Evolutionary conservation across 768 basidiomycete species (phyloP).

Genomic region (Pisolithus orientalis): DNA sequence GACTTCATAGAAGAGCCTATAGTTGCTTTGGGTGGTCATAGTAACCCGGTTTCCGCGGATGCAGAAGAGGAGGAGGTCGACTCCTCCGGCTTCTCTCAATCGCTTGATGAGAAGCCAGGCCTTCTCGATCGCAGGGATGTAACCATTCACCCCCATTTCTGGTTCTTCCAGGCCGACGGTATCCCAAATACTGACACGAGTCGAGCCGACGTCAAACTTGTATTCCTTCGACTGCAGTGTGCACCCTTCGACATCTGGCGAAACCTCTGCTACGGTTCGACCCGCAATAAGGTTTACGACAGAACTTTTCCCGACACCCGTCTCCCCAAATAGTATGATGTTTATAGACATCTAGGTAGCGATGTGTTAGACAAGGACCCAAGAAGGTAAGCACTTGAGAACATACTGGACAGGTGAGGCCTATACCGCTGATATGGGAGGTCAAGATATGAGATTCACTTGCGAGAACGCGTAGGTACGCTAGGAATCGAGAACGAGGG

Average conservation of each 20-base stretch:
- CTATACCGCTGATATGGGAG: not conserved
- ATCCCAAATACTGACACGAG: conserved; percentile 25
- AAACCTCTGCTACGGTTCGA: conserved; percentile 14
- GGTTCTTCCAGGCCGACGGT: conserved; percentile 31
- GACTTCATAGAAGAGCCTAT: conserved; percentile 35
- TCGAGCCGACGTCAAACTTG: conserved; percentile 12
- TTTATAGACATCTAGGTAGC: conserved; percentile 19
- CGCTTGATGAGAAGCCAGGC: conserved; percentile 28
- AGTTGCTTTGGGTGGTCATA: conserved; percentile 33
- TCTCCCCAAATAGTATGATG: conserved; percentile 40
- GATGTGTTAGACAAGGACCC: not conserved
- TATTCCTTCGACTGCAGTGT: conserved; percentile 32
- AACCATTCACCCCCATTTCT: conserved; percentile 18
- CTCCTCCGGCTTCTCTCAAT: conserved; percentile 25
- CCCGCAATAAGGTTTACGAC: conserved; percentile 30
- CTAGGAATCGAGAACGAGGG: not conserved
- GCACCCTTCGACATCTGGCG: conserved; percentile 27
- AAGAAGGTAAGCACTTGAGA: too few relatives aligned
- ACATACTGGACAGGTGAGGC: too few relatives aligned
- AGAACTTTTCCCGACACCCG: conserved; percentile 32
- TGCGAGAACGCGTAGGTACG: not conserved
- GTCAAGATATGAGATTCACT: not conserved
- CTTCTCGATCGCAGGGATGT: conserved; percentile 25
- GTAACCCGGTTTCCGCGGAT: conserved; percentile 37
- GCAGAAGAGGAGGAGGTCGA: conserved; percentile 37